These are phyloP conservation scores for Tuber aestivum DNA, from an alignment of 495 filamentous ascomycete genomes.

Conservation along the genomic window DNA sequence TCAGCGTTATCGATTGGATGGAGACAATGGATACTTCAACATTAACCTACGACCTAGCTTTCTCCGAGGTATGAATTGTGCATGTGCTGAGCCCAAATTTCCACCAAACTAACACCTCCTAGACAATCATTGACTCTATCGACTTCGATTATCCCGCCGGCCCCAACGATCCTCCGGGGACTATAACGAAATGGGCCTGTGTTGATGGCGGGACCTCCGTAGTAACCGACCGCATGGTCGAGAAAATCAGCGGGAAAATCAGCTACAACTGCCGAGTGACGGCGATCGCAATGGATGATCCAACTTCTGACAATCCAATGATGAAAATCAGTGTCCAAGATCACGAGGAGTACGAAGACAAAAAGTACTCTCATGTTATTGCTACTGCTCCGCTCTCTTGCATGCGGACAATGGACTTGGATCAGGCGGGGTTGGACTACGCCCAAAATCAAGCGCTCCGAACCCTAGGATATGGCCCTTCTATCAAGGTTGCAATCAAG, in stretches of 20 bases:
- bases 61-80: neutral
- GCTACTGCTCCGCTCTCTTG: constrained; percentile 40
- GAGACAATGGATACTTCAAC: constrained; percentile 15
- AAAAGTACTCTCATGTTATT: constrained; percentile 40
- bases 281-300: constrained; percentile 20
- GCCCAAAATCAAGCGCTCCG: constrained; percentile 40
- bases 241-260: constrained; percentile 9
- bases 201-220: constrained; percentile 32
- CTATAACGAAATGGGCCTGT: constrained; percentile 4
- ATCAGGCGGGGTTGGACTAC: constrained; percentile 23
- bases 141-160: constrained; percentile 13
- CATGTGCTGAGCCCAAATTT: neutral
- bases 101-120: neutral
- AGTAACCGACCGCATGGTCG: constrained; percentile 29
- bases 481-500: constrained; percentile 43
- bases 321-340: constrained; percentile 9
- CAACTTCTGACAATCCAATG: neutral
- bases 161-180: neutral
- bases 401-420: constrained; percentile 41
- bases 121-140: constrained; percentile 13
- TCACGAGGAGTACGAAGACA: constrained; percentile 8
- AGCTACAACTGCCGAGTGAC: constrained; percentile 27
- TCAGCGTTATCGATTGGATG: constrained; percentile 10
- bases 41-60: constrained; percentile 2
- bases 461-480: constrained; percentile 39